Evolutionary conservation across 352 stramenopile genomes (phyloP).

Genomic region (Phytophthora agathidicida): DNA sequence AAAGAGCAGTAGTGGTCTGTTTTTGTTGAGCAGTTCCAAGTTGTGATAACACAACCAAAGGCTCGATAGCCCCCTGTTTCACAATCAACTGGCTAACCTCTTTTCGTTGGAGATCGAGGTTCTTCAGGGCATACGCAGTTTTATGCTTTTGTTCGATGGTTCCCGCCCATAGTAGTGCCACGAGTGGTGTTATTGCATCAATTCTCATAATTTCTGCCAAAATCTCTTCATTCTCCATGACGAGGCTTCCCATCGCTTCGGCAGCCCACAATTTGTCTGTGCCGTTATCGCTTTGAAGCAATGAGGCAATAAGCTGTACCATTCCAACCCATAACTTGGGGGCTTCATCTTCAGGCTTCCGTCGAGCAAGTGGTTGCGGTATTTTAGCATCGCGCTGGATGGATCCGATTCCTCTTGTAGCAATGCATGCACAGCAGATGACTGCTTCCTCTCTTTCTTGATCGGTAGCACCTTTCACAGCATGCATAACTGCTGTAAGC

Average conservation of each 20-base stretch:
- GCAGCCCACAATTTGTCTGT: slow-evolving; percentile 1
- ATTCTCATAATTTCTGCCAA: neutral
- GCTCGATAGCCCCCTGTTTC: neutral
- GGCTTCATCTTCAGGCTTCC: neutral
- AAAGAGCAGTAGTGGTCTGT: neutral
- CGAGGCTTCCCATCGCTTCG: neutral
- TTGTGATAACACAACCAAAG: neutral
- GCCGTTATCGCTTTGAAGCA: neutral
- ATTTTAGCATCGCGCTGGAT: neutral
- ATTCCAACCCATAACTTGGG: slow-evolving; percentile 5
- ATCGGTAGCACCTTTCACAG: slow-evolving; percentile 1
- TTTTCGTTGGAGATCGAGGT: neutral
- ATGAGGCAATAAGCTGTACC: neutral
- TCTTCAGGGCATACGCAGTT: neutral
- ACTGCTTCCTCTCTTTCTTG: slow-evolving; percentile 5
- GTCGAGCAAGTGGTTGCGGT: neutral
- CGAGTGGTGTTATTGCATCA: neutral
- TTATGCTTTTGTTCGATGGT: neutral
- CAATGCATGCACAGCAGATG: neutral
- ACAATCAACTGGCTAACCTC: neutral
- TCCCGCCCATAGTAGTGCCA: neutral
- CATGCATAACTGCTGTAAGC: neutral
- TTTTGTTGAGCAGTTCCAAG: slow-evolving; percentile 4
- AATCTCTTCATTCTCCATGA: neutral
- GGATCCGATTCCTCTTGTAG: neutral